Conservation (phyloP, 495 filamentous ascomycete species). For the Podospora sp. region DNA sequence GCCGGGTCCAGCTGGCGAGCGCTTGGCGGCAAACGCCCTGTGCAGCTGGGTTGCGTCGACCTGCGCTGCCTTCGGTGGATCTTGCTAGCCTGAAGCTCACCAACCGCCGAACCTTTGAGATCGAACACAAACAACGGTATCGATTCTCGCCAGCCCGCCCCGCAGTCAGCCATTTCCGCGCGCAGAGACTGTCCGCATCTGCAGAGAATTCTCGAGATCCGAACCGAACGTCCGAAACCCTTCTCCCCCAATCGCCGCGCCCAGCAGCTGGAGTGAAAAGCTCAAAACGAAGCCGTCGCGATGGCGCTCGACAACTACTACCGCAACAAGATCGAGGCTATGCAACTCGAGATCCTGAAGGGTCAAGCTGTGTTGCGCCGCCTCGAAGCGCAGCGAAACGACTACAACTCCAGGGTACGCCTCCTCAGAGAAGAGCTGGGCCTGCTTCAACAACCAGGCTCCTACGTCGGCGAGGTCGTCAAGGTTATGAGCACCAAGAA, state of each 20-base stretch:
- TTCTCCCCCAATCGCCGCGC: neutral
- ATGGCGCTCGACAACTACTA: constrained; percentile 99
- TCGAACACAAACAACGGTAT: neutral
- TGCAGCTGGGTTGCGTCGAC: constrained; percentile 36
- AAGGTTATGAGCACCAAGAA: constrained; percentile 99
- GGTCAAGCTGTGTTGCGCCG: constrained; percentile 92
- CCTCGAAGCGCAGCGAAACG: constrained; percentile 97
- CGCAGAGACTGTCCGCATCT: neutral
- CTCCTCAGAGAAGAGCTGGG: constrained; percentile 95
- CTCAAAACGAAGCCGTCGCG: constrained; percentile 42
- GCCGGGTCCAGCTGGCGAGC: neutral
- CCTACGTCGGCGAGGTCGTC: constrained; percentile 98
- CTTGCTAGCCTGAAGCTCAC: constrained; percentile 13
- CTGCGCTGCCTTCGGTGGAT: constrained; percentile 35
- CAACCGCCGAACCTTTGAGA: constrained; percentile 13
- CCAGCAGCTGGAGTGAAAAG: neutral
- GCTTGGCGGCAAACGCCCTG: constrained; percentile 23
- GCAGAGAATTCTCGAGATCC: neutral
- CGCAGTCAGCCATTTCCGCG: neutral
- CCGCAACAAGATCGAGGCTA: constrained; percentile 98
- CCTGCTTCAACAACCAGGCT: constrained; percentile 93
- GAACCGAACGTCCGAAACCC: neutral
- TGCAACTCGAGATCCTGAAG: constrained; percentile 99
- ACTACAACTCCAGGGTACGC: constrained; percentile 98
- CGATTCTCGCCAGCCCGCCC: neutral